These are phyloP conservation scores for Ascochyta fabae DNA, from an alignment of 2,329 filamentous ascomycete species.

Conservation along the genomic window DNA sequence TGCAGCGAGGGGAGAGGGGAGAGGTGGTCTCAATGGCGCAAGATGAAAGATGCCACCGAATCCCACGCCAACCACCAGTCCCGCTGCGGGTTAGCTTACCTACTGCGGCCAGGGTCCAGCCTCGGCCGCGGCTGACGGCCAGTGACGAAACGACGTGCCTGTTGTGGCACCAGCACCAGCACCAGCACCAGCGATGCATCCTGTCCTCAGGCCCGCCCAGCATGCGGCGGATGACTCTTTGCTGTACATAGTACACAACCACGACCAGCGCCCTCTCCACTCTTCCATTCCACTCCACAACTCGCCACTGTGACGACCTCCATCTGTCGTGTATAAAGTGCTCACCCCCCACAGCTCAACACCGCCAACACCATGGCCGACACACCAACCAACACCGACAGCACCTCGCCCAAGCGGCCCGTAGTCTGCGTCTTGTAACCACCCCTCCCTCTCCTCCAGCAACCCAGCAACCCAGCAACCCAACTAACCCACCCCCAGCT, in stretches of 20 bases:
- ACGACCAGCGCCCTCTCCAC: too few species aligned
- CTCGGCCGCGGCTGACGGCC: not conserved
- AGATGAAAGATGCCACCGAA: not conserved
- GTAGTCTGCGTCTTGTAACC: conserved; percentile 86
- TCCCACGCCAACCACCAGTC: not conserved
- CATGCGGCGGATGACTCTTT: too few species aligned
- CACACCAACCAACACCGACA: not conserved
- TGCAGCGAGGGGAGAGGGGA: not conserved
- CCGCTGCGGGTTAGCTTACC: not conserved
- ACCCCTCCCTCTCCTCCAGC: not conserved
- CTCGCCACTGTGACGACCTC: too few species aligned
- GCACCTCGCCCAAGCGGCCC: conserved; percentile 52
- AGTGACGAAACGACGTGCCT: conserved; percentile 22
- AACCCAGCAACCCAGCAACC: not conserved
- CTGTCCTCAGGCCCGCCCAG: not conserved
- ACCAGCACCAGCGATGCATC: too few species aligned
- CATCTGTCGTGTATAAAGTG: too few species aligned
- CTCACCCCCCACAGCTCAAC: not conserved
- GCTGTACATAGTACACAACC: too few species aligned
- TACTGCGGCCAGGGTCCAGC: conserved; percentile 21
- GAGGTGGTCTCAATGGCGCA: conserved; percentile 15
- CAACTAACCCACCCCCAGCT: conserved; percentile 58
- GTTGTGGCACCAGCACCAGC: too few species aligned
- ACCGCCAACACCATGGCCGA: conserved; percentile 26
- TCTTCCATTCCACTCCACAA: too few species aligned